phyloP scores from a whole-genome alignment of 495 filamentous ascomycete genomes.

The Friedmanniomyces simplex region DNA sequence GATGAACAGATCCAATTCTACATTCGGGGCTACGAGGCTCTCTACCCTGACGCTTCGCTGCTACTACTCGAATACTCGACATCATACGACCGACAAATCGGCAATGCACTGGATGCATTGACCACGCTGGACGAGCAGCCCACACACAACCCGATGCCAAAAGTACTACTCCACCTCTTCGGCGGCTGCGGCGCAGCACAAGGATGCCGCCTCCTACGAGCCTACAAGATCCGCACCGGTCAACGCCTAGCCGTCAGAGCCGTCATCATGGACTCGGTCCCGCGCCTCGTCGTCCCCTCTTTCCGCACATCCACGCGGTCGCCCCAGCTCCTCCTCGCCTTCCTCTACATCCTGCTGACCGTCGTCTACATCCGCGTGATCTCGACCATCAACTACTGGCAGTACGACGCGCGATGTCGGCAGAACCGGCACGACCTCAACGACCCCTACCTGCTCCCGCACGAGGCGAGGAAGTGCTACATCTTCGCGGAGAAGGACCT shows the following conservation, averaged over 20 bases:
- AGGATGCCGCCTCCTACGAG: constrained; percentile 8
- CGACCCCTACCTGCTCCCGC: constrained; percentile 4
- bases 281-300: not conserved
- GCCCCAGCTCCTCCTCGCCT: not conserved
- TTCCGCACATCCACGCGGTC: not conserved
- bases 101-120: constrained; percentile 4
- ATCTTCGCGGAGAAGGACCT: constrained; percentile 13
- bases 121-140: constrained; percentile 1
- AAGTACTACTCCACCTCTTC: constrained; percentile 14
- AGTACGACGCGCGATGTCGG: not conserved
- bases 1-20: constrained; percentile 8
- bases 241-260: constrained; percentile 1
- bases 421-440: constrained; percentile 12
- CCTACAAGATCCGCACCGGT: constrained; percentile 4
- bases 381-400: constrained; percentile 5
- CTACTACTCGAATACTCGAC: constrained; percentile 7
- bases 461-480: constrained; percentile 9
- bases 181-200: constrained; percentile 7
- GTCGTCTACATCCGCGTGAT: constrained; percentile 3
- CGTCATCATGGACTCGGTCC: constrained; percentile 11
- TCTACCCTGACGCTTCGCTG: constrained; percentile 7
- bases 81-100: constrained; percentile 2
- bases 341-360: constrained; percentile 3
- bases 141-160: not conserved
- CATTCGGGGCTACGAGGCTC: constrained; percentile 4